phyloP scores from a whole-genome alignment of 768 basidiomycete genomes.

The Boletales sp. region DNA sequence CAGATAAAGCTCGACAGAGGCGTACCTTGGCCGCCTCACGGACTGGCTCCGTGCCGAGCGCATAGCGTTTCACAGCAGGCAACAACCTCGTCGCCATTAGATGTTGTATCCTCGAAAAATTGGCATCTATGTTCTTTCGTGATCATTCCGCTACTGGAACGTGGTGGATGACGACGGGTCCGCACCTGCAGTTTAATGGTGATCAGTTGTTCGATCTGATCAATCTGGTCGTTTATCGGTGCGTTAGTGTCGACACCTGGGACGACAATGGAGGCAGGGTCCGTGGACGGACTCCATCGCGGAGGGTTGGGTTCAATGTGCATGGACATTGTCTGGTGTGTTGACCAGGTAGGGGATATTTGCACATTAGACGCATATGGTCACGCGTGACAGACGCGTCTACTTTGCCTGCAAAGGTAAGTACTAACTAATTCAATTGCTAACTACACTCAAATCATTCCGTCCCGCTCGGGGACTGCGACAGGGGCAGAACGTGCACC shows the following conservation, averaged over 20 bases:
- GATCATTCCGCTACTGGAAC: slow-evolving; percentile 12
- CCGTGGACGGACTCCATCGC: slow-evolving; percentile 62
- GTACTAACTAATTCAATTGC: too few relatives aligned
- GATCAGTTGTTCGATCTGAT: slow-evolving; percentile 94
- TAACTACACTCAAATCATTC: slow-evolving; percentile 48
- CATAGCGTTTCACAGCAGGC: slow-evolving; percentile 88
- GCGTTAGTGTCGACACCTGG: slow-evolving; percentile 72
- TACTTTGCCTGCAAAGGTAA: too few relatives aligned
- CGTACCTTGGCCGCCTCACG: slow-evolving; percentile 83
- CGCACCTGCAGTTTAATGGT: slow-evolving; percentile 84
- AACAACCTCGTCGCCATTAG: slow-evolving; percentile 75
- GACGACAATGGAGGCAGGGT: slow-evolving; percentile 62
- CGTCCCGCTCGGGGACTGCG: slow-evolving; percentile 53
- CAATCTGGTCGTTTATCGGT: slow-evolving; percentile 76
- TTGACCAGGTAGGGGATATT: not conserved
- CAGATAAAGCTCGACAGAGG: not conserved
- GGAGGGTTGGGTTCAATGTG: slow-evolving; percentile 58
- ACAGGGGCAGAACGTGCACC: slow-evolving; percentile 46
- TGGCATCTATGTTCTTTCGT: slow-evolving; percentile 82
- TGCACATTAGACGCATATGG: slow-evolving; percentile 9
- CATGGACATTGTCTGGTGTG: slow-evolving; percentile 25
- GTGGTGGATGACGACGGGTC: not conserved
- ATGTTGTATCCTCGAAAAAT: slow-evolving; percentile 88
- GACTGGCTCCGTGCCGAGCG: slow-evolving; percentile 82
- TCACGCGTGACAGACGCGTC: slow-evolving; percentile 25